phyloP scores from a whole-genome alignment of 441 rosid genomes.

The Brassica hybrid region DNA sequence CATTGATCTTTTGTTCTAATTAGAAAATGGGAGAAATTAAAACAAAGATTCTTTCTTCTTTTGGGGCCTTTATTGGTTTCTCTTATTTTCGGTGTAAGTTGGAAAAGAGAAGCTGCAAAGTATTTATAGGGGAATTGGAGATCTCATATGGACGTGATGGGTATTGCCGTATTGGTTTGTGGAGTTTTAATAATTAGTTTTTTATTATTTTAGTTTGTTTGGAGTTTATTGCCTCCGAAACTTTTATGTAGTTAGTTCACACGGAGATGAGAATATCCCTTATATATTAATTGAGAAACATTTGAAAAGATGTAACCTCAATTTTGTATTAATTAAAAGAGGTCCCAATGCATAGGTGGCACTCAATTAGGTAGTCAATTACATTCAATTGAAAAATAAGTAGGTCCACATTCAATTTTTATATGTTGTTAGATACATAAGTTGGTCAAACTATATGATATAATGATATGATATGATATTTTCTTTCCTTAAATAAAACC shows the following conservation, averaged over 20 bases:
- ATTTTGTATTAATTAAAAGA: too few species aligned
- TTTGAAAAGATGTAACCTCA: too few species aligned
- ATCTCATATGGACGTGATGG: background rate
- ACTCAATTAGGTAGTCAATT: too few species aligned
- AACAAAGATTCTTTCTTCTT: background rate
- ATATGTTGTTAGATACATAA: too few species aligned
- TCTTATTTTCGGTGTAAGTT: constrained; percentile 3
- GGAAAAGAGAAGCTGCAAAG: background rate
- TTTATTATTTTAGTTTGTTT: background rate
- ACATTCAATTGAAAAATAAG: too few species aligned
- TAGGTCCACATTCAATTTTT: too few species aligned
- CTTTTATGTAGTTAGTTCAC: constrained; percentile 1
- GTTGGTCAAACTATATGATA: too few species aligned
- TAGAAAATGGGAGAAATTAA: background rate
- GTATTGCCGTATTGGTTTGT: background rate
- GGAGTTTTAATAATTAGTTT: background rate
- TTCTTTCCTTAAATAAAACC: too few species aligned
- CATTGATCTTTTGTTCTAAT: background rate
- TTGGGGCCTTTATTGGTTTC: background rate
- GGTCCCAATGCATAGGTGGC: too few species aligned
- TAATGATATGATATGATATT: too few species aligned
- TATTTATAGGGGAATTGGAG: background rate
- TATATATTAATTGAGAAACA: too few species aligned
- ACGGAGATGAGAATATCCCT: background rate
- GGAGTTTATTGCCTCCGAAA: background rate